Evolutionary conservation across 148 eudicot genomes (phyloP), one percentile per base, ranked within the genome.

Genomic region (Cornus kousa): DNA sequence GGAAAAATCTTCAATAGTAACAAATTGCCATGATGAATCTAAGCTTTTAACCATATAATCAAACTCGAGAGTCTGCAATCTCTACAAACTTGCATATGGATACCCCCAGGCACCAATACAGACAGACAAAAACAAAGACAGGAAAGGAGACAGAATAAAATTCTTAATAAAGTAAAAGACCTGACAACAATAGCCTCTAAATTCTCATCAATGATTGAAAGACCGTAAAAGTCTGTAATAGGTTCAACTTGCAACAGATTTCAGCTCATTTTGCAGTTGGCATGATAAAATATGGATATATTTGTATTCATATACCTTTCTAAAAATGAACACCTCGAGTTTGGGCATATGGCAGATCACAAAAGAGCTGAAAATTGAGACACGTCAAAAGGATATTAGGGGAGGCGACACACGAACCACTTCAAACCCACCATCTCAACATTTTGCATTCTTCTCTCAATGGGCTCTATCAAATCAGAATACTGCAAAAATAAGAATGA

Each of bases 121-220:
- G 17, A 53, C 4, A 14, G 20, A 60, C 24, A 60, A 33, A 33
- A 3, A 12, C n/a, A 17, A 62, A 17, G 19, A 17, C 1, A 19
- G 66, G 66, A 17, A n/a, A 19, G 19, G 10, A 11, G 23, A 22
- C 48, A 59, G 55, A 0, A 43, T 4, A 33, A 67, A 48, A 5
- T 60, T 76, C 14, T 19, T 9, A 67, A 59, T 53, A 55, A 39
- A 74, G 32, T 40, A 85, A 83, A 83, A 9, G 72, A 96, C 99
- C 99, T 93, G 85, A 96, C 99, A 80, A 94, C 76, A 67, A 97
- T 90, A 74, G 98, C 99, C 80, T 97, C 99, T 90, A 97, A 87
- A 80, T 94, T 88, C 72, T 85, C 91, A 79, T 97, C 95, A 72
- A 86, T 74, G 23, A 94, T 88, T 70, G 99, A 94, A 73, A 96